Percentiles rank a stretch among this genome's conserved stretches.
phyloP scores from a whole-genome alignment of 768 basidiomycete species.

The Podaxis mareebaensis region DNA sequence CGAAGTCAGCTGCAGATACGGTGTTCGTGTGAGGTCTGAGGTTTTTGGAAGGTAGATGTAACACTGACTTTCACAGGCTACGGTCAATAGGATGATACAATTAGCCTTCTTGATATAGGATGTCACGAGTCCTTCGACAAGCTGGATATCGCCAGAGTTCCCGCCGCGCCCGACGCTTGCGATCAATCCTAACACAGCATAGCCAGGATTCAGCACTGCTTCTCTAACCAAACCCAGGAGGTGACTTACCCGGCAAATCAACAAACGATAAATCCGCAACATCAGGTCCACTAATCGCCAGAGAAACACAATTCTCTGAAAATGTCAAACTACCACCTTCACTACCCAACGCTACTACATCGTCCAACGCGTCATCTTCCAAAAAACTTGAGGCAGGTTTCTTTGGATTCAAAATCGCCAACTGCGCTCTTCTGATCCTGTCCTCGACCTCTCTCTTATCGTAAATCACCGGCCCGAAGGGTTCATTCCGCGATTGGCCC shows the following conservation, averaged over 20 bases:
- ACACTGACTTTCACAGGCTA: slow-evolving; percentile 65
- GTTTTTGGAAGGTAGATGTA: background rate
- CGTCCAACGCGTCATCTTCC: slow-evolving; percentile 28
- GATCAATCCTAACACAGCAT: background rate
- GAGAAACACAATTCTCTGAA: slow-evolving; percentile 55
- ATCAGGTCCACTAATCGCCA: slow-evolving; percentile 59
- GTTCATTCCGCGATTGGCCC: slow-evolving; percentile 37
- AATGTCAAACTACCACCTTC: slow-evolving; percentile 33
- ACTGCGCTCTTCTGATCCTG: slow-evolving; percentile 64
- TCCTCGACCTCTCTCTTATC: slow-evolving; percentile 61
- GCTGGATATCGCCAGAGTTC: slow-evolving; percentile 55
- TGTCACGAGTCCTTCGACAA: slow-evolving; percentile 58
- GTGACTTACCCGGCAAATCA: slow-evolving; percentile 53
- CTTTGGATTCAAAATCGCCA: slow-evolving; percentile 63
- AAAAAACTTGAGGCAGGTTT: slow-evolving; percentile 37
- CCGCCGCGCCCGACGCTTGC: slow-evolving; percentile 24
- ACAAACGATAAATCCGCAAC: slow-evolving; percentile 67
- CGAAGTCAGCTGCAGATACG: slow-evolving; percentile 61
- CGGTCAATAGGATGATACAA: slow-evolving; percentile 60
- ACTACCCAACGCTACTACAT: slow-evolving; percentile 6
- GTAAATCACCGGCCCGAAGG: slow-evolving; percentile 50
- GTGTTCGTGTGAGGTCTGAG: background rate
- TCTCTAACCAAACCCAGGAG: background rate
- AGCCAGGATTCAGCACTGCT: background rate
- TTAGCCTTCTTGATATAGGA: slow-evolving; percentile 62